Conservation (phyloP, 2,329 filamentous ascomycete genomes). For the Ophiosphaerella korrae region DNA sequence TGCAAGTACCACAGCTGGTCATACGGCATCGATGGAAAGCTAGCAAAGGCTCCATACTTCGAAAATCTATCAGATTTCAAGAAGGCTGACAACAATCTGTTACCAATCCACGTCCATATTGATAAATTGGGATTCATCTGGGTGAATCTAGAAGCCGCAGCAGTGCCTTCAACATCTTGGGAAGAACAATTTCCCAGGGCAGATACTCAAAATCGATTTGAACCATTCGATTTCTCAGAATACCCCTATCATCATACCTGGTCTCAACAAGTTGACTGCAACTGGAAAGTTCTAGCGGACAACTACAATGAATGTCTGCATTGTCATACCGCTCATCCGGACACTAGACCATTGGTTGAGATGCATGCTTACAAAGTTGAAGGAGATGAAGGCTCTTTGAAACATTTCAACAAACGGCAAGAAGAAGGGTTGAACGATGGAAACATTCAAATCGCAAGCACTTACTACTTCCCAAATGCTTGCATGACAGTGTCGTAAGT, state of each 20-base stretch:
- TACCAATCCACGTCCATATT: too few species aligned
- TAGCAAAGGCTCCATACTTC: too few species aligned
- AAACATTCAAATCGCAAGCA: conserved; percentile 33
- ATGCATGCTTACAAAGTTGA: conserved; percentile 57
- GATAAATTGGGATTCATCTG: too few species aligned
- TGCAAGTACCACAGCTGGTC: too few species aligned
- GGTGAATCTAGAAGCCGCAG: too few species aligned
- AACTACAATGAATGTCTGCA: conserved; percentile 73
- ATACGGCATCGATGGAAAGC: too few species aligned
- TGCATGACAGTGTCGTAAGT: conserved; percentile 1
- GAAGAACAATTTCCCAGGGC: conserved; percentile 34
- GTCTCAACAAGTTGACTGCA: conserved; percentile 37
- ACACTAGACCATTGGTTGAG: conserved; percentile 61
- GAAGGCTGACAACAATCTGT: too few species aligned
- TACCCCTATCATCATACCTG: conserved; percentile 56
- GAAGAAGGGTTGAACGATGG: conserved; percentile 28
- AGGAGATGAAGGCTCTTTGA: conserved; percentile 34
- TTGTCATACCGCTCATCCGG: conserved; percentile 64
- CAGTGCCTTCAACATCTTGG: conserved; percentile 12
- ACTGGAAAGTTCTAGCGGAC: conserved; percentile 51
- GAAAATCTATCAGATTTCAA: too few species aligned
- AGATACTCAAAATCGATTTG: conserved; percentile 40
- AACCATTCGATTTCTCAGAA: conserved; percentile 39
- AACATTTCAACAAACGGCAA: conserved; percentile 35
- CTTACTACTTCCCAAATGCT: conserved; percentile 38